These are phyloP conservation scores for Xylaria grammica DNA, from an alignment of 495 filamentous ascomycete species.

Conservation along the genomic window DNA sequence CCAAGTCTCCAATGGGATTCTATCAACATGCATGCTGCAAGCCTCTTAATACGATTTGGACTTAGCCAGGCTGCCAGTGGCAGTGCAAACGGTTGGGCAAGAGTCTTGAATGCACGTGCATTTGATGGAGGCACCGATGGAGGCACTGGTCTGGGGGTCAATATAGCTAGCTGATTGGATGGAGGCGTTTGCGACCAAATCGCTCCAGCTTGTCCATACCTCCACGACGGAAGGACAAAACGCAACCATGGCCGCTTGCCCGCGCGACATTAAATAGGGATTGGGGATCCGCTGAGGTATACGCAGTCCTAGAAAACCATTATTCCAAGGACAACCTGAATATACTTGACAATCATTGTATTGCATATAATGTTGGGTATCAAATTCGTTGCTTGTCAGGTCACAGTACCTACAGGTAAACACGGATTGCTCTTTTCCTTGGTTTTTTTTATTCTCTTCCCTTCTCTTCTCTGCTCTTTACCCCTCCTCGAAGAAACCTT, in stretches of 20 bases:
- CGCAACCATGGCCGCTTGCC: too few relatives aligned
- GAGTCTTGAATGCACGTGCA: too few relatives aligned
- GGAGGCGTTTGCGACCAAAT: too few relatives aligned
- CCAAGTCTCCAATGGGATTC: conserved; percentile 8
- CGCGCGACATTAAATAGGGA: too few relatives aligned
- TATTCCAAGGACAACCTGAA: neutral
- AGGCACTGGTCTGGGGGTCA: too few relatives aligned
- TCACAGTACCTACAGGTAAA: conserved; percentile 4
- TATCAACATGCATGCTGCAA: neutral
- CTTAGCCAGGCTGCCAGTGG: neutral
- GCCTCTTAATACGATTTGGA: neutral
- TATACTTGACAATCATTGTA: neutral
- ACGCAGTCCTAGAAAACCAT: too few relatives aligned
- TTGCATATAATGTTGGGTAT: conserved; percentile 11
- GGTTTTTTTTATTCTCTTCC: neutral
- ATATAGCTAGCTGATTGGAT: too few relatives aligned
- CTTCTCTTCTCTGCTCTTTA: neutral
- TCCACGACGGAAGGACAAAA: too few relatives aligned
- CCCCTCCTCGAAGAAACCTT: conserved; percentile 38
- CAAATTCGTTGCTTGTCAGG: conserved; percentile 10
- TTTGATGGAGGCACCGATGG: too few relatives aligned
- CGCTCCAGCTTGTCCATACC: too few relatives aligned
- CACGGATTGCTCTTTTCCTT: neutral
- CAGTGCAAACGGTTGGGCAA: neutral
- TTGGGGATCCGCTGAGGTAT: too few relatives aligned